Evolutionary conservation across 2,329 filamentous ascomycete species (phyloP).

Genomic region (Dothidotthia symphoricarpi): DNA sequence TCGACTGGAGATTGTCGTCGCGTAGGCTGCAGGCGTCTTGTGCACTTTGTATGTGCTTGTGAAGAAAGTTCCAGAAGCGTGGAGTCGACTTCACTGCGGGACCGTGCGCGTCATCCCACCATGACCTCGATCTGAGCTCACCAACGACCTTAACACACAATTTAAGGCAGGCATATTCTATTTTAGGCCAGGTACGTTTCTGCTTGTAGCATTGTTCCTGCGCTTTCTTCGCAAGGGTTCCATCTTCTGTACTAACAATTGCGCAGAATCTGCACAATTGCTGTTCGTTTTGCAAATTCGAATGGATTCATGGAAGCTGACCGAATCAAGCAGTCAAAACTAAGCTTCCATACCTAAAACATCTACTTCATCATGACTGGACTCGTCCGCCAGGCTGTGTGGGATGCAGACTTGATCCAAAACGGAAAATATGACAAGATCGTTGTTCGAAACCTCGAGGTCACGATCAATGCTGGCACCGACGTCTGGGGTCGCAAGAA

Average conservation of each 20-base stretch:
- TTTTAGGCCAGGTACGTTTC: no score
- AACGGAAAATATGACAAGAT: constrained; percentile 46
- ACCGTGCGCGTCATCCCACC: constrained; percentile 22
- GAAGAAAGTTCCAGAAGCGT: constrained; percentile 34
- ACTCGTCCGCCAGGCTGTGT: constrained; percentile 18
- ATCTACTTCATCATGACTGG: constrained; percentile 7
- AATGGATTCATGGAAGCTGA: no score
- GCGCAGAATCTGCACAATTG: no score
- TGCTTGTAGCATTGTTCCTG: no score
- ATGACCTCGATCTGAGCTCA: constrained; percentile 5
- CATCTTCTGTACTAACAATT: no score
- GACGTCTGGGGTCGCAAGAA: constrained; percentile 69
- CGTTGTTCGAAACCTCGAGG: constrained; percentile 61
- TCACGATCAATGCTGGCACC: constrained; percentile 55
- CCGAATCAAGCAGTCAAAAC: no score
- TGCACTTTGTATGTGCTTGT: constrained; percentile 8
- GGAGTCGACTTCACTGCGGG: constrained; percentile 21
- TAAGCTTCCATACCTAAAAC: no score
- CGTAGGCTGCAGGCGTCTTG: constrained; percentile 22
- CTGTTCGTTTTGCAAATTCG: no score
- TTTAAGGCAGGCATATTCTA: no score
- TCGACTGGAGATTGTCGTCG: constrained; percentile 6
- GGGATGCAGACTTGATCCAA: constrained; percentile 21
- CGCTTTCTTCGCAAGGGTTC: no score
- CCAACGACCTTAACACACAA: no score